Evolutionary conservation across 208 protist genomes (phyloP).

Genomic region (Strigomonas oncopelti): DNA sequence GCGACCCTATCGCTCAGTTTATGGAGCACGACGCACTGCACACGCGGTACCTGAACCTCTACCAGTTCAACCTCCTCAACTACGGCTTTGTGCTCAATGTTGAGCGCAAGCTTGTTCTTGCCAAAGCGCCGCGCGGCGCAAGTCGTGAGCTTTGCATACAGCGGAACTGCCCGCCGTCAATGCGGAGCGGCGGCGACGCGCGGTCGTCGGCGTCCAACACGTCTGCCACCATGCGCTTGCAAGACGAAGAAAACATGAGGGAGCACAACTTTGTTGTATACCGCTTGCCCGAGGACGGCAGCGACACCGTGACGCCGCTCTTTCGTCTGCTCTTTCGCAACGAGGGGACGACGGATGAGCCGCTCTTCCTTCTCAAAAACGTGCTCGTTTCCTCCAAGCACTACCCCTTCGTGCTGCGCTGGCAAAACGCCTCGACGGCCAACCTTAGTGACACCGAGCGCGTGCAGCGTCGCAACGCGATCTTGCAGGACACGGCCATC

Average conservation of each 20-base stretch:
- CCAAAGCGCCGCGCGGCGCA: slow-evolving; percentile 32
- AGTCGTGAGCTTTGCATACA: neutral
- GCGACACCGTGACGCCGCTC: slow-evolving; percentile 25
- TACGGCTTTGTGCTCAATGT: slow-evolving; percentile 79
- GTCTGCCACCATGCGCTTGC: slow-evolving; percentile 35
- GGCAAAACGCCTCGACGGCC: neutral
- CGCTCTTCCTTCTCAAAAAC: slow-evolving; percentile 66
- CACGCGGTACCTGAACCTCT: slow-evolving; percentile 46
- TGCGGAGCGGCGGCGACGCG: slow-evolving; percentile 42
- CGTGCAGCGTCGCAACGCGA: neutral
- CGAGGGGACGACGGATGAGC: slow-evolving; percentile 46
- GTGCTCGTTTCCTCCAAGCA: slow-evolving; percentile 68
- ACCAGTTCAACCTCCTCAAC: slow-evolving; percentile 79
- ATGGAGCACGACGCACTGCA: slow-evolving; percentile 58
- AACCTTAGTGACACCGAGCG: neutral
- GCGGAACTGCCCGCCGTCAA: neutral
- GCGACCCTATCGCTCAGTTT: slow-evolving; percentile 50
- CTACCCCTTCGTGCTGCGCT: slow-evolving; percentile 20
- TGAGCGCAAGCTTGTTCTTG: slow-evolving; percentile 57
- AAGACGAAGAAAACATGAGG: slow-evolving; percentile 39
- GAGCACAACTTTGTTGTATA: slow-evolving; percentile 83
- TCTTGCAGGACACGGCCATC: neutral
- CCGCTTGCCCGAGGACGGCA: slow-evolving; percentile 27
- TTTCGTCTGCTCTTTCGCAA: slow-evolving; percentile 86
- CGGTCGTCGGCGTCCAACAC: slow-evolving; percentile 55